Percentiles rank a stretch among this genome's conserved stretches.
These are phyloP conservation scores for Aspergillus nidulans DNA, from an alignment of 495 filamentous ascomycete species.

Conservation along the genomic window DNA sequence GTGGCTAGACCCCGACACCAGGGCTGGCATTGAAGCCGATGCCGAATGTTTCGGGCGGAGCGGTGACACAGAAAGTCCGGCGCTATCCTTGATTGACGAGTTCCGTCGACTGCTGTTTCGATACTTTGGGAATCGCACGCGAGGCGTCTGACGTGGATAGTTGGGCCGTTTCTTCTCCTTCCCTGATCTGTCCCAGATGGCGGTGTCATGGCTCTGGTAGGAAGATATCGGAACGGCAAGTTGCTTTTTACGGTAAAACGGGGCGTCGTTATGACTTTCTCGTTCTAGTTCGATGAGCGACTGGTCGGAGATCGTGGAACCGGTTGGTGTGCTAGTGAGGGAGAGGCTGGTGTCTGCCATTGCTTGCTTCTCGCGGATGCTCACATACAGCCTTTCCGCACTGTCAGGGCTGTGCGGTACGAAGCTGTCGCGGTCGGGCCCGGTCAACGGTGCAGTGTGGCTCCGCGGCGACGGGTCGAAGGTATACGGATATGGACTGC, in stretches of 20 bases:
- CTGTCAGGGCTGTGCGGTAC: not conserved
- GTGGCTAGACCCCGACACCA: slow-evolving; percentile 5
- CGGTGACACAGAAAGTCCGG: not conserved
- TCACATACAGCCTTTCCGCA: not conserved
- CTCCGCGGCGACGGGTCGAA: not conserved
- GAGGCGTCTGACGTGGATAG: slow-evolving; percentile 14
- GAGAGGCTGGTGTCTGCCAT: slow-evolving; percentile 13
- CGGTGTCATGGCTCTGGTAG: slow-evolving; percentile 36
- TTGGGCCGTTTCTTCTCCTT: slow-evolving; percentile 31
- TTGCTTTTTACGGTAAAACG: slow-evolving; percentile 20
- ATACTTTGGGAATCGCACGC: slow-evolving; percentile 23
- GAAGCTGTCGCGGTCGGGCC: not conserved
- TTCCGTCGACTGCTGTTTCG: slow-evolving; percentile 2
- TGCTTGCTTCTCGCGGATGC: slow-evolving; percentile 20
- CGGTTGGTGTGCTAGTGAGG: slow-evolving; percentile 13
- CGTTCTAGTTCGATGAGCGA: not conserved
- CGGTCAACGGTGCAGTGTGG: slow-evolving; percentile 5
- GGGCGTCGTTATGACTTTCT: not conserved
- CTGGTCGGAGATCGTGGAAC: slow-evolving; percentile 11
- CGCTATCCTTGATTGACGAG: slow-evolving; percentile 1
- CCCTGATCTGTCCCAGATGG: slow-evolving; percentile 35
- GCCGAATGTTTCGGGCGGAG: not conserved
- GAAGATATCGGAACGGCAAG: slow-evolving; percentile 32
- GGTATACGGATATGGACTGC: not conserved
- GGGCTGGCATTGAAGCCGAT: slow-evolving; percentile 13